A percentile compares a stretch with the other conserved stretches of the same genome.
Conservation (phyloP, 192 early-diverging fungal genomes). For the Coemansia sp. region DNA sequence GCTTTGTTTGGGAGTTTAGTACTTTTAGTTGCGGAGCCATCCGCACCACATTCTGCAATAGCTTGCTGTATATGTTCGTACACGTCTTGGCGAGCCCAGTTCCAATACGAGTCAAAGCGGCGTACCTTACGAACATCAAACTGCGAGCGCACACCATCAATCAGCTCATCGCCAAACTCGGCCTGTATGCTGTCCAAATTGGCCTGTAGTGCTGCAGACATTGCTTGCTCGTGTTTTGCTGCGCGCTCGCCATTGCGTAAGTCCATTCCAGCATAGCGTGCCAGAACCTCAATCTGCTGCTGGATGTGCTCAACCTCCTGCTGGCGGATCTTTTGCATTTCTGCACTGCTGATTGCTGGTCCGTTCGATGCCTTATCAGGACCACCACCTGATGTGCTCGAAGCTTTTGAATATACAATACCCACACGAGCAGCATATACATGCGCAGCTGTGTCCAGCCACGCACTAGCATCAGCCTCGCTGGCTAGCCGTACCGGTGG, state of each 20-base stretch:
- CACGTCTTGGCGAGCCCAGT: conserved; percentile 70
- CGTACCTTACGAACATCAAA: conserved; percentile 83
- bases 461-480: conserved; percentile 14
- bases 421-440: conserved; percentile 73
- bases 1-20: conserved; percentile 56
- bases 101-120: conserved; percentile 93
- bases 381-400: not conserved
- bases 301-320: conserved; percentile 69
- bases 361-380: not conserved
- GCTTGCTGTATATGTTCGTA: conserved; percentile 72
- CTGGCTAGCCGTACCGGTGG: conserved; percentile 72
- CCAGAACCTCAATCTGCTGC: conserved; percentile 81
- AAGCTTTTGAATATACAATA: conserved; percentile 51
- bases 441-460: conserved; percentile 72
- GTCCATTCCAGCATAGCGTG: conserved; percentile 78
- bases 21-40: conserved; percentile 55
- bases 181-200: conserved; percentile 73
- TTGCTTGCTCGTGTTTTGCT: conserved; percentile 61
- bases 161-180: conserved; percentile 79
- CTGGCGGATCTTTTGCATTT: conserved; percentile 76
- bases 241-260: conserved; percentile 68
- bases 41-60: conserved; percentile 74
- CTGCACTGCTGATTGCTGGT: conserved; percentile 86
- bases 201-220: conserved; percentile 61
- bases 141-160: conserved; percentile 74